Percentiles rank a stretch among this genome's conserved stretches.
phyloP scores from a whole-genome alignment of 2,329 filamentous ascomycete genomes.

The Stagonosporopsis vannaccii region DNA sequence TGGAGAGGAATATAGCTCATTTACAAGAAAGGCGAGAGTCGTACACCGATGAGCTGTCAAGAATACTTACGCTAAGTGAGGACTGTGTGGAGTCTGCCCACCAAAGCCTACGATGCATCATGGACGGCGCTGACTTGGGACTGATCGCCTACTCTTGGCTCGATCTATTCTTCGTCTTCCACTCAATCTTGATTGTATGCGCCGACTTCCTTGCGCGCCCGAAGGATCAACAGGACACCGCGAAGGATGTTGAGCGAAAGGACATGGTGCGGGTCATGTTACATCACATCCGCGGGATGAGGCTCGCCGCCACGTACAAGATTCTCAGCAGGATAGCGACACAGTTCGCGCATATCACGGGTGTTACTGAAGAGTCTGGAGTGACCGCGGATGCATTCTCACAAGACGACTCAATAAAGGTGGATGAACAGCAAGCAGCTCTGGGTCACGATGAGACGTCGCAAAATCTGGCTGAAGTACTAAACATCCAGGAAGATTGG shows the following conservation, averaged over 20 bases:
- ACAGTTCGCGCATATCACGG: constrained; percentile 37
- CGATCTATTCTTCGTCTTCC: constrained; percentile 37
- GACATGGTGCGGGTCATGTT: constrained; percentile 30
- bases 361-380: constrained; percentile 20
- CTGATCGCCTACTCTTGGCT: constrained; percentile 32
- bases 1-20: constrained; percentile 27
- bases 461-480: constrained; percentile 19
- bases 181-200: constrained; percentile 36
- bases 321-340: constrained; percentile 30
- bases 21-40: constrained; percentile 21
- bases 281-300: constrained; percentile 24
- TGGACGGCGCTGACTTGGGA: constrained; percentile 21
- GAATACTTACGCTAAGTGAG: constrained; percentile 28
- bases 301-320: constrained; percentile 30
- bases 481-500: constrained; percentile 31
- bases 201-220: constrained; percentile 38
- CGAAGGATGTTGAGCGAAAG: constrained; percentile 32
- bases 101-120: constrained; percentile 31
- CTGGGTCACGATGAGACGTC: constrained; percentile 15
- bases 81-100: constrained; percentile 39
- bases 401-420: background rate
- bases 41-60: constrained; percentile 23
- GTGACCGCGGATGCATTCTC: constrained; percentile 2
- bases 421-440: constrained; percentile 13
- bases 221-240: constrained; percentile 24